Evolutionary conservation across 2,329 filamentous ascomycete species (phyloP).

Genomic region (Trichoderma sp.): DNA sequence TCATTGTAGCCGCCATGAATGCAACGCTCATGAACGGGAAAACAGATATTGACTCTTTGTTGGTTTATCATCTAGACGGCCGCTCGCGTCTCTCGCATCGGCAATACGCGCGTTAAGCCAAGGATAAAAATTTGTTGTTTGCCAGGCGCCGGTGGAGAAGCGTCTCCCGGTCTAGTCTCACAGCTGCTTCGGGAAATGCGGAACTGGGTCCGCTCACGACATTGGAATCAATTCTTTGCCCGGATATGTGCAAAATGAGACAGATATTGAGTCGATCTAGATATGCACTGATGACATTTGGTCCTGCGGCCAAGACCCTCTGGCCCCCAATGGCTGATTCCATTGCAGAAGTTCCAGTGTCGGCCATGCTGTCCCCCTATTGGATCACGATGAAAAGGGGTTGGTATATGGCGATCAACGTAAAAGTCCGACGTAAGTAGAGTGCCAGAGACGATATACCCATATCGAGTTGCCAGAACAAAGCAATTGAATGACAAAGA

Average conservation of each 20-base stretch:
- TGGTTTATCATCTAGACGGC: not conserved
- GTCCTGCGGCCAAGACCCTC: constrained; percentile 24
- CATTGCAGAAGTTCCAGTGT: constrained; percentile 19
- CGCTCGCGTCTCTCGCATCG: not conserved
- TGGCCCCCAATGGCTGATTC: constrained; percentile 3
- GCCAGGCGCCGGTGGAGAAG: not conserved
- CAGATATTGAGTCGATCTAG: not conserved
- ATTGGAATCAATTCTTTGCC: not conserved
- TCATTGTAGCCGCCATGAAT: constrained; percentile 17
- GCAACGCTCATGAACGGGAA: not conserved
- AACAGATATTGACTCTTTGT: not conserved
- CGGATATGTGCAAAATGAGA: not conserved
- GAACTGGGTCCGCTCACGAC: not conserved
- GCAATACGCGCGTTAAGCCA: constrained; percentile 13
- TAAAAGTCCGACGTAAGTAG: not conserved
- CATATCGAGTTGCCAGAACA: not conserved
- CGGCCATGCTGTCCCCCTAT: constrained; percentile 10
- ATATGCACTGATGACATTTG: constrained; percentile 23
- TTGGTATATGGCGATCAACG: not conserved
- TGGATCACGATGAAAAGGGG: not conserved
- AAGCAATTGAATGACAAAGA: not conserved
- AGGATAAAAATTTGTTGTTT: not conserved
- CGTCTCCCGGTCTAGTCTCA: not conserved
- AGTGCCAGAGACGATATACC: not conserved
- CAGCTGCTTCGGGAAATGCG: not conserved